phyloP scores from a whole-genome alignment of 352 stramenopile species.

The Globisporangium cylindrosporum region DNA sequence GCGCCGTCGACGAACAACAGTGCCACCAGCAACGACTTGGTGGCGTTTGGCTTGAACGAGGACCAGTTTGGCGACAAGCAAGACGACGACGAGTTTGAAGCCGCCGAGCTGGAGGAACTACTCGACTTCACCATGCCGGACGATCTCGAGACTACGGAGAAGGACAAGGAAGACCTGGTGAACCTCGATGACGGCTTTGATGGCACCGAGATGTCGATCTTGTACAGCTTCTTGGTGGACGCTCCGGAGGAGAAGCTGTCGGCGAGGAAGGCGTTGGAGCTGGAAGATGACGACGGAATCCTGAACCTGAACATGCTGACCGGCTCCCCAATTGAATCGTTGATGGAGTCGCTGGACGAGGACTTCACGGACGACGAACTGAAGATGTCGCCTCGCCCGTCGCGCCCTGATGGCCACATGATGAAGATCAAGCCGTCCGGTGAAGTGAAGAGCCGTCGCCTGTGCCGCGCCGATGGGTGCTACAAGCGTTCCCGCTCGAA shows the following conservation, averaged over 20 bases:
- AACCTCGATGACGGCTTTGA: constrained; percentile 83
- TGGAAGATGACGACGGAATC: constrained; percentile 63
- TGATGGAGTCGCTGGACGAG: constrained; percentile 71
- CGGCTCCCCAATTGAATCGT: constrained; percentile 56
- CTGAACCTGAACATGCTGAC: constrained; percentile 76
- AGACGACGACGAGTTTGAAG: constrained; percentile 43
- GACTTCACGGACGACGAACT: constrained; percentile 73
- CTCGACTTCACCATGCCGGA: constrained; percentile 74
- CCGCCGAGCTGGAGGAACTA: constrained; percentile 68
- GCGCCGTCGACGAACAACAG: constrained; percentile 11
- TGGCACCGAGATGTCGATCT: constrained; percentile 83
- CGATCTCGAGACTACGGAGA: constrained; percentile 44
- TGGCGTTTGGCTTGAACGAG: constrained; percentile 34
- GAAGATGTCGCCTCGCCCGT: constrained; percentile 46
- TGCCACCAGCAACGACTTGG: constrained; percentile 29
- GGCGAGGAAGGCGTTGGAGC: constrained; percentile 33
- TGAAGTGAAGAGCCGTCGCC: constrained; percentile 59
- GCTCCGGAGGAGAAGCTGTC: constrained; percentile 56
- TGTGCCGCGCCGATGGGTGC: constrained; percentile 76
- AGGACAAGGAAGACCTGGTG: constrained; percentile 74
- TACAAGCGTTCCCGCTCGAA: constrained; percentile 87
- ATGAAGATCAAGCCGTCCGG: constrained; percentile 23
- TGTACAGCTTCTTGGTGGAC: constrained; percentile 85
- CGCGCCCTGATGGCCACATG: constrained; percentile 22
- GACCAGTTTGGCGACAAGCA: constrained; percentile 31